Percentiles rank a stretch among this genome's conserved stretches.
These are phyloP conservation scores for Austroboletus olivaceoglutinosus DNA, from an alignment of 1,284 basidiomycete genomes.

Conservation along the genomic window DNA sequence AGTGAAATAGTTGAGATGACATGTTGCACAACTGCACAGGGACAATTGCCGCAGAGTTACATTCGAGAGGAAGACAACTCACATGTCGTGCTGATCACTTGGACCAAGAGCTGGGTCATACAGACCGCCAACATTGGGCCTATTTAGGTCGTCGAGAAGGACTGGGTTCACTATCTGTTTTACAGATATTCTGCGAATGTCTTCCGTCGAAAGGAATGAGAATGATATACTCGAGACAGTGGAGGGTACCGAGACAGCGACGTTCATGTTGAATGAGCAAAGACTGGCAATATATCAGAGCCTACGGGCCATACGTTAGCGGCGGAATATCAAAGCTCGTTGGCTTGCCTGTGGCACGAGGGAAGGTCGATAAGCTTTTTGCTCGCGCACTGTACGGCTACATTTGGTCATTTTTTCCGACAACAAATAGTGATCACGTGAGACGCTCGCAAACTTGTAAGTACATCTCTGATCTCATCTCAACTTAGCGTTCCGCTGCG, in stretches of 20 bases:
- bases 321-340: slow-evolving; percentile 1
- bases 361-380: slow-evolving; percentile 16
- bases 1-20: slow-evolving; percentile 85
- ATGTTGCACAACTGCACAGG: slow-evolving; percentile 84
- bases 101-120: slow-evolving; percentile 97
- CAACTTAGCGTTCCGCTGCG: slow-evolving; percentile 47
- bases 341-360: neutral
- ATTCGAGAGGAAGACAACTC: slow-evolving; percentile 35
- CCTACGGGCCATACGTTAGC: neutral
- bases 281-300: neutral
- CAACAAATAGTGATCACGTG: slow-evolving; percentile 20
- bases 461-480: neutral
- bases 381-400: neutral
- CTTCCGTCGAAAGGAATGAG: slow-evolving; percentile 90
- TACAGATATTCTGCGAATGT: slow-evolving; percentile 92
- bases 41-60: slow-evolving; percentile 5
- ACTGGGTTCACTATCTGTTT: slow-evolving; percentile 95
- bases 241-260: slow-evolving; percentile 85
- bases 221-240: slow-evolving; percentile 88
- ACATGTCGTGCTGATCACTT: slow-evolving; percentile 86
- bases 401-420: slow-evolving; percentile 1
- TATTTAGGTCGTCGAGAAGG: slow-evolving; percentile 91
- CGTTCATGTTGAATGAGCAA: slow-evolving; percentile 69
- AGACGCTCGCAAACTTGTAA: neutral
- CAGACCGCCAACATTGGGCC: slow-evolving; percentile 89